Conservation (phyloP, 2,329 filamentous ascomycete species). For the Uncinocarpus reesii region DNA sequence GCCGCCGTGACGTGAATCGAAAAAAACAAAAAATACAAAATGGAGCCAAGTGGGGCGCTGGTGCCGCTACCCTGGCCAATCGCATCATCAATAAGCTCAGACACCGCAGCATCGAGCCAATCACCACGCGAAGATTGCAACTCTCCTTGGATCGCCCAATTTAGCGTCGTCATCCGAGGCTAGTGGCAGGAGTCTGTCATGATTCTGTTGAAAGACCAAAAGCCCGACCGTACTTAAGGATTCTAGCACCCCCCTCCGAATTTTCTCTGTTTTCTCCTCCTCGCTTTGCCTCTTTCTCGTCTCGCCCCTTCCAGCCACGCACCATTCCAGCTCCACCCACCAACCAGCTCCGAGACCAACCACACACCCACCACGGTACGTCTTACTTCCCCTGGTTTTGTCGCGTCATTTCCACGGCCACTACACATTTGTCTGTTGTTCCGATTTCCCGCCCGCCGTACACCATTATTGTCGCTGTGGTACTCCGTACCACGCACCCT, state of each 20-base stretch:
- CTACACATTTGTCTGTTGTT: slow-evolving; percentile 1
- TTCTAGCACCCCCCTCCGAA: slow-evolving; percentile 33
- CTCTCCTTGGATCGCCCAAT: slow-evolving; percentile 28
- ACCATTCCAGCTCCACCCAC: slow-evolving; percentile 15
- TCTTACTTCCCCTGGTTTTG: background rate
- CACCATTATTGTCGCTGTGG: background rate
- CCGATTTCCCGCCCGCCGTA: background rate
- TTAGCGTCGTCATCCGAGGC: slow-evolving; percentile 30
- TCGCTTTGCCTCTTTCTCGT: slow-evolving; percentile 13
- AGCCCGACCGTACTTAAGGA: slow-evolving; percentile 34
- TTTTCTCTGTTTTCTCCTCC: slow-evolving; percentile 30
- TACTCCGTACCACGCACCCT: slow-evolving; percentile 1
- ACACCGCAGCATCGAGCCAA: slow-evolving; percentile 25
- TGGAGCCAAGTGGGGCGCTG: slow-evolving; percentile 14
- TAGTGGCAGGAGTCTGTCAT: slow-evolving; percentile 29
- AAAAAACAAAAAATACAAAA: slow-evolving; percentile 1
- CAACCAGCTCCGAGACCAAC: slow-evolving; percentile 10
- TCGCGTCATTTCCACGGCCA: slow-evolving; percentile 9
- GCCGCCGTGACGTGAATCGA: slow-evolving; percentile 2
- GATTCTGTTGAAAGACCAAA: slow-evolving; percentile 22
- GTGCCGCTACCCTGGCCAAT: slow-evolving; percentile 21
- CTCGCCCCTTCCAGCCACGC: slow-evolving; percentile 19
- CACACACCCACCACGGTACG: slow-evolving; percentile 8
- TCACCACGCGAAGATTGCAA: slow-evolving; percentile 24
- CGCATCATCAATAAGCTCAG: slow-evolving; percentile 15